Evolutionary conservation across 257 asterid genomes (phyloP).

Genomic region (Scutellaria galericulata): DNA sequence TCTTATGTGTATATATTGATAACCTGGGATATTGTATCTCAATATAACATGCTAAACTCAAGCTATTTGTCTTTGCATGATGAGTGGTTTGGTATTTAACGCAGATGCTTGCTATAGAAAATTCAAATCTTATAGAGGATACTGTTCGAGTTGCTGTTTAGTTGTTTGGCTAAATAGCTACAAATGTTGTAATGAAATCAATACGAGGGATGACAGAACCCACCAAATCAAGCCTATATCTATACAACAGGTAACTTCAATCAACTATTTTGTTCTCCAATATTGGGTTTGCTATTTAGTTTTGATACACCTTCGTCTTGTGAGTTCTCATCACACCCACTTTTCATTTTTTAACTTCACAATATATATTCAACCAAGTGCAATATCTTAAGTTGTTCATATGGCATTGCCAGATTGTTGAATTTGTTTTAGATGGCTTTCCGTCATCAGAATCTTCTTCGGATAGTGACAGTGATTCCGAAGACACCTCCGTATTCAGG

Average conservation of each 20-base stretch:
- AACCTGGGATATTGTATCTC: too few relatives aligned
- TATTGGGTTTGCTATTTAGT: background rate
- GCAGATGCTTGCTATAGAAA: slow-evolving; percentile 53
- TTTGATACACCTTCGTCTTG: background rate
- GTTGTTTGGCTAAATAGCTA: slow-evolving; percentile 65
- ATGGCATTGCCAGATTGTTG: slow-evolving; percentile 59
- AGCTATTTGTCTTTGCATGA: background rate
- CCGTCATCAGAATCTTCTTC: slow-evolving; percentile 52
- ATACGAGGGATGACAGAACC: slow-evolving; percentile 23
- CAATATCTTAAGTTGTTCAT: background rate
- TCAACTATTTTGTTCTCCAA: background rate
- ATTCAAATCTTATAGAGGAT: slow-evolving; percentile 63
- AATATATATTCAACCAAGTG: background rate
- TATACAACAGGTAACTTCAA: slow-evolving; percentile 51
- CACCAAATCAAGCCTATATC: slow-evolving; percentile 60
- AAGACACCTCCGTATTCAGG: slow-evolving; percentile 45
- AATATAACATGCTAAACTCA: background rate
- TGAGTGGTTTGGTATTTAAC: slow-evolving; percentile 15
- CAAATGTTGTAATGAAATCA: slow-evolving; percentile 48
- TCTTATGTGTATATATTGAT: too few relatives aligned
- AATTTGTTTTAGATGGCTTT: slow-evolving; percentile 49
- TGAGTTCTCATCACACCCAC: too few relatives aligned
- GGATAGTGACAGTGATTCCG: slow-evolving; percentile 65
- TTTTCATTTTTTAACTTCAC: background rate
- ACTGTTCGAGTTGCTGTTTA: slow-evolving; percentile 58